These are phyloP conservation scores for Dipsacomyces acuminosporus DNA, from an alignment of 371 early-diverging fungal genomes.

Conservation along the genomic window DNA sequence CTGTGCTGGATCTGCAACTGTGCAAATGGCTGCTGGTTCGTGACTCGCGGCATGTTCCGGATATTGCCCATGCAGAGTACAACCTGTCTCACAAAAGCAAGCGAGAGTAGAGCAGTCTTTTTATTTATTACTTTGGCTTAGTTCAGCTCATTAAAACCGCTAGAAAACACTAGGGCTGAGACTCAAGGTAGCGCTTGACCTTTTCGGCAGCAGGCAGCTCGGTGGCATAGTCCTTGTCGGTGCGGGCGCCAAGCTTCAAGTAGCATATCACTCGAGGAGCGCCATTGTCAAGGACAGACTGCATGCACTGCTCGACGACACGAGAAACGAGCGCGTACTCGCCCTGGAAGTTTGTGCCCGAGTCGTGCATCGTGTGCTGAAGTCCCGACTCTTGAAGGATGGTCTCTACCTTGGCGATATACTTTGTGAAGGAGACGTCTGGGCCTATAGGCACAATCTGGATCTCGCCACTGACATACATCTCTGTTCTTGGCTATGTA, in stretches of 20 bases:
- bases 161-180: not conserved
- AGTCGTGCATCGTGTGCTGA: conserved; percentile 42
- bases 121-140: not conserved
- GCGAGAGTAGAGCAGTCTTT: not conserved
- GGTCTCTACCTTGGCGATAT: conserved; percentile 29
- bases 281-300: conserved; percentile 35
- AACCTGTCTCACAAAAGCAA: conserved; percentile 10
- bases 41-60: conserved; percentile 45
- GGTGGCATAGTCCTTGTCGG: conserved; percentile 28
- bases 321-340: conserved; percentile 18
- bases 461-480: conserved; percentile 42
- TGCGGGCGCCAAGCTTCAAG: conserved; percentile 39
- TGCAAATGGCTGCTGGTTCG: conserved; percentile 54
- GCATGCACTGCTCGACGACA: conserved; percentile 37
- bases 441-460: conserved; percentile 35
- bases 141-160: too few species aligned
- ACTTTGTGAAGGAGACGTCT: conserved; percentile 29
- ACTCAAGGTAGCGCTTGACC: conserved; percentile 13
- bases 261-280: conserved; percentile 37
- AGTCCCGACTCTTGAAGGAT: conserved; percentile 31
- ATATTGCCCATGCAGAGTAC: conserved; percentile 34
- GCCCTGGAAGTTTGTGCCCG: conserved; percentile 36
- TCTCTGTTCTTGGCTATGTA: too few species aligned
- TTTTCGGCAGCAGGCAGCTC: conserved; percentile 30
- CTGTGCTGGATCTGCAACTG: conserved; percentile 47